phyloP scores from a whole-genome alignment of 371 early-diverging fungal genomes.

The Mortierella sp. region DNA sequence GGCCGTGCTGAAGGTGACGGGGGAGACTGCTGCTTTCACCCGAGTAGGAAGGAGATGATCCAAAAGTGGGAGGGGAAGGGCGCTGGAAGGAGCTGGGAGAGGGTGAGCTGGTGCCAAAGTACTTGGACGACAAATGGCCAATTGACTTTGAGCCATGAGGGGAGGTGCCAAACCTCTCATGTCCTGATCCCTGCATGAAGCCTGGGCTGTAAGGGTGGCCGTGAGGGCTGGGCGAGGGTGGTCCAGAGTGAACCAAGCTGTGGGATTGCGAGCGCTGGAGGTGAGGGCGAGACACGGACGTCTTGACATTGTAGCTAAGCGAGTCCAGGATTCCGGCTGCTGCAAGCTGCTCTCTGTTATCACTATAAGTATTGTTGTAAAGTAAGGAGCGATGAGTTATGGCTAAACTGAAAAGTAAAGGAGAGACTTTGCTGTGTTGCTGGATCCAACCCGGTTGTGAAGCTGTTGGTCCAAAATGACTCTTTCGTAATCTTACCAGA shows the following conservation, averaged over 20 bases:
- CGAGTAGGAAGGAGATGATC: slow-evolving; percentile 20
- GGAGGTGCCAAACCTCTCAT: slow-evolving; percentile 32
- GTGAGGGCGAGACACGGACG: slow-evolving; percentile 34
- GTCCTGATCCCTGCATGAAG: slow-evolving; percentile 11
- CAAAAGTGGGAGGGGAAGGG: slow-evolving; percentile 5
- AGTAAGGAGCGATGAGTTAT: background rate
- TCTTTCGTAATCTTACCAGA: slow-evolving; percentile 27
- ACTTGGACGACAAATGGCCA: slow-evolving; percentile 41
- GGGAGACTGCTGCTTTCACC: slow-evolving; percentile 29
- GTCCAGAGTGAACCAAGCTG: slow-evolving; percentile 36
- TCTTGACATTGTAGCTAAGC: slow-evolving; percentile 20
- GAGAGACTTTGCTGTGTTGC: background rate
- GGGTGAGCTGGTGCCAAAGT: slow-evolving; percentile 57
- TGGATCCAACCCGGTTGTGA: background rate
- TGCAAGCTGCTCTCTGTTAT: slow-evolving; percentile 54
- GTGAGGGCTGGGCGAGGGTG: slow-evolving; percentile 46
- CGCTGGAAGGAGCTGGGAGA: slow-evolving; percentile 53
- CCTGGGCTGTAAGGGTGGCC: slow-evolving; percentile 29
- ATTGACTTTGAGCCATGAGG: slow-evolving; percentile 37
- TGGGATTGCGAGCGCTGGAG: slow-evolving; percentile 52
- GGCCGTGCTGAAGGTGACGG: slow-evolving; percentile 32
- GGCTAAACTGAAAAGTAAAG: background rate
- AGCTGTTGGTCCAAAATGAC: background rate
- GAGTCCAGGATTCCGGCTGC: slow-evolving; percentile 49
- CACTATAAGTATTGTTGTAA: slow-evolving; percentile 12